Base-by-base conservation (phyloP, 2,329 filamentous ascomycete genomes). In the Aspergillus terreus region DNA sequence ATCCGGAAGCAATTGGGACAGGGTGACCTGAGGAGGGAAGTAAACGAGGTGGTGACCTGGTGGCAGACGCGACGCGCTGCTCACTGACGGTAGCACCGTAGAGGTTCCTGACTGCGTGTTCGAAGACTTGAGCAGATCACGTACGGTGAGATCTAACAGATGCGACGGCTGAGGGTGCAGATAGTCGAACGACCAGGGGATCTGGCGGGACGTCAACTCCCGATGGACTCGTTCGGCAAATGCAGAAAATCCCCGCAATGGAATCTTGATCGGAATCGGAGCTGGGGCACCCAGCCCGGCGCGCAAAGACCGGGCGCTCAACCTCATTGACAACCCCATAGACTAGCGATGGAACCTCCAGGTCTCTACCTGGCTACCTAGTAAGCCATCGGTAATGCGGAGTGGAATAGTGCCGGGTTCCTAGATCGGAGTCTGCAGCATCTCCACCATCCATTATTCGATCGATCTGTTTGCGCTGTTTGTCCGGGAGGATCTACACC, bases 11-110 rank as follows among this genome's bases (percentile, higher is more conserved):
- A 97, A 81, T 32, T 76, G 61, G 6, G 79, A 81, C 12, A 82
- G 74, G 1, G 81, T 76, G 15, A 86, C 75, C 56, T 84, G 81
- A 10, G 87, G 81, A 53, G 91, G 90, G 73, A 96, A 96, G 75
- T 95, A 95, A 58, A 92, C 83, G 33, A 96, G 78, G 69, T 96
- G 91, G 67, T 95, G 86, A 33, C 86, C 88, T 14, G 61, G 52
- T 5, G 70, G 64, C 54, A 74, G 54, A 15, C 52, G 59, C n/a
- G 45, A 51, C 12, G 65, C 62, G 3, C 57, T 53, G 10, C 54
- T 61, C 52, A 67, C 64, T 35, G 66, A 74, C 57, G 66, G 71
- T 35, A 71, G 63, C 55, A 46, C 63, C 59, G 56, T 63, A 61
- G 61, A 58, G 55, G 49, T 66, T 44, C 58, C 53, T 33, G 63